Evolutionary conservation across 2,329 filamentous ascomycete species (phyloP).

Genomic region (Elsinoe ampelina): DNA sequence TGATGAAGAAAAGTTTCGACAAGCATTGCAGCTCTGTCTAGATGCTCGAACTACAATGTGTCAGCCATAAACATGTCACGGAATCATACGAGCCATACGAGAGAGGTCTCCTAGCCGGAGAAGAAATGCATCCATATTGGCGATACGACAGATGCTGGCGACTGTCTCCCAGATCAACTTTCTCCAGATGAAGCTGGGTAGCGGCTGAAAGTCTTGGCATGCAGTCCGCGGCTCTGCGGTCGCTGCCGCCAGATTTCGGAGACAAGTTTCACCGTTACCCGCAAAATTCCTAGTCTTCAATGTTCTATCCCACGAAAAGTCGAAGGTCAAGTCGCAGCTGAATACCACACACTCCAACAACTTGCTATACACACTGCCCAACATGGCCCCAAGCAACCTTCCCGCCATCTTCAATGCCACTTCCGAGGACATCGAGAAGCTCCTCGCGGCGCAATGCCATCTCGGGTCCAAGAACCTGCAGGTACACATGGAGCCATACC

Average conservation of each 20-base stretch:
- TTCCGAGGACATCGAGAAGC: constrained; percentile 97
- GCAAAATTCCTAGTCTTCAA: neutral
- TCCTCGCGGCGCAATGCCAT: constrained; percentile 93
- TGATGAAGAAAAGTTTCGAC: constrained; percentile 49
- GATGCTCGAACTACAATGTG: neutral
- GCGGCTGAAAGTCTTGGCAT: neutral
- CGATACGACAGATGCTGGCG: neutral
- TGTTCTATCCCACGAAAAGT: constrained; percentile 12
- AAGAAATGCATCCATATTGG: constrained; percentile 2
- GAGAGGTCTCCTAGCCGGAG: constrained; percentile 6
- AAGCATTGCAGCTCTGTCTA: constrained; percentile 14
- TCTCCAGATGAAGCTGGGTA: neutral
- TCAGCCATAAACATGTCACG: neutral
- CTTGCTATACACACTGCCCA: constrained; percentile 36
- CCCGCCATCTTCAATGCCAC: constrained; percentile 95
- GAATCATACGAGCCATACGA: neutral
- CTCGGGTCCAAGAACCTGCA: constrained; percentile 98
- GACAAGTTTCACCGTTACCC: constrained; percentile 1
- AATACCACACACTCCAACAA: constrained; percentile 10
- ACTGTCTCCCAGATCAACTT: neutral
- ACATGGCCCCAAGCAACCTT: constrained; percentile 91
- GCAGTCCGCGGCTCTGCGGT: neutral
- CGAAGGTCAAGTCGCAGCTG: neutral
- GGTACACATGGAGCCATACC: constrained; percentile 98
- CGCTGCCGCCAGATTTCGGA: neutral